Evolutionary conservation across 805 yeast species (phyloP), one percentile per base, ranked within the genome.

Genomic region (Kodamaea neixiangensis): DNA sequence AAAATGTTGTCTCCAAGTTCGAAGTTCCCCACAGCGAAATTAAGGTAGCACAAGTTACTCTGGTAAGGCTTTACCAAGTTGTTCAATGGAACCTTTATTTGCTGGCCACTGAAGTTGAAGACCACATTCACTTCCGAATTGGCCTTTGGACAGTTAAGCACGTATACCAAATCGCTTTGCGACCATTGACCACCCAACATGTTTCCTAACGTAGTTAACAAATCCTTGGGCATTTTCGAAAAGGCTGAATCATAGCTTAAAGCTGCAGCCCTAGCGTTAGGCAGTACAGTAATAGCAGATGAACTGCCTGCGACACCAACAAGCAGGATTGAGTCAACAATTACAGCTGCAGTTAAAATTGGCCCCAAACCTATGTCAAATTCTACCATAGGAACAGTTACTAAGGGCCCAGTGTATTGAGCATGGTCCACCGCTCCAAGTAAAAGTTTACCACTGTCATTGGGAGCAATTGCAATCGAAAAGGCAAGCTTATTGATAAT

Each of bases 361-460:
- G 38, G 18, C 7, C 38, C 38, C 15, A 3, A 3, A 7, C 38
- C 38, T 14, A 13, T n/a, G 38, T 34, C 38, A n/a, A 7, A 34
- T 15, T 34, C 38, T 3, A 34, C 38, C 38, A n/a, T 7, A 15
- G 38, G 38, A 17, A 47, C 14, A 6, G 15, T 33, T 6, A 20
- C 35, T 5, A 31, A 29, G 2, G 44, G 14, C 1, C 34, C 22
- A 19, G 18, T 39, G 33, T 80, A 85, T 65, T 85, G 85, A 41
- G 80, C 74, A 53, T 77, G 79, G 60, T 87, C 93, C 20, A 82
- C 76, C 31, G 85, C 94, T 46, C 94, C 93, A 69, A 87, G 87
- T 42, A 87, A 63, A 17, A 87, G 71, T 14, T 75, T 66, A 5
- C 90, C 92, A 1, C 70, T 52, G 4, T 58, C 41, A 0, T 79